phyloP scores from a whole-genome alignment of 2,329 filamentous ascomycete species.

The Exophiala spinifera region DNA sequence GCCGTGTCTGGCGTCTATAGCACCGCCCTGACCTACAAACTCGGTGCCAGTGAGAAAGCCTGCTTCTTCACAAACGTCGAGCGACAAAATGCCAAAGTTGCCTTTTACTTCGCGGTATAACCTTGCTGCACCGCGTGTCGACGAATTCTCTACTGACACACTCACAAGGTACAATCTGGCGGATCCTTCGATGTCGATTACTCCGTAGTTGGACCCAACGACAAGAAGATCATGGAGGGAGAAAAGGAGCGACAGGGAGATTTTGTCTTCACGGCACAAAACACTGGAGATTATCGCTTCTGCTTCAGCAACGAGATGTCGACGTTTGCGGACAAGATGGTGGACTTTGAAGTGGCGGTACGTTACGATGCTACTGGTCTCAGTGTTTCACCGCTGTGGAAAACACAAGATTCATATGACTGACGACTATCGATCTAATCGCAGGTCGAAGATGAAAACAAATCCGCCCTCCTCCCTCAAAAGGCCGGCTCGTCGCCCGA shows the following conservation, averaged over 20 bases:
- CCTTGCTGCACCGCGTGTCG: neutral
- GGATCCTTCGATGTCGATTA: conserved; percentile 98
- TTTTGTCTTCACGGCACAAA: conserved; percentile 93
- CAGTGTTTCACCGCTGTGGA: no score
- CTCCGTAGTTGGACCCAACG: conserved; percentile 74
- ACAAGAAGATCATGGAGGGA: conserved; percentile 78
- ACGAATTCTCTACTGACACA: neutral
- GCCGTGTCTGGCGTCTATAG: conserved; percentile 70
- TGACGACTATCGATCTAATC: no score
- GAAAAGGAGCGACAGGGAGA: conserved; percentile 92
- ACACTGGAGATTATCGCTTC: conserved; percentile 86
- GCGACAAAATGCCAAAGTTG: conserved; percentile 78
- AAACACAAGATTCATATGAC: no score
- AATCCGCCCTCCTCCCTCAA: conserved; percentile 68
- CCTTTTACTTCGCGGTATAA: conserved; percentile 96
- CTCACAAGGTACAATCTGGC: conserved; percentile 83
- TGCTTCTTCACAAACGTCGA: conserved; percentile 88
- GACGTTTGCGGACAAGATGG: conserved; percentile 94
- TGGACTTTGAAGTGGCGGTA: conserved; percentile 96
- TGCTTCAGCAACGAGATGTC: conserved; percentile 99
- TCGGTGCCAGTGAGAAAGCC: conserved; percentile 85
- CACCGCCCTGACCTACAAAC: conserved; percentile 91
- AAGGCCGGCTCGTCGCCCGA: conserved; percentile 87
- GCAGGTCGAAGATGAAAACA: conserved; percentile 87
- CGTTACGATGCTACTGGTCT: conserved; percentile 39